phyloP scores from a whole-genome alignment of 495 filamentous ascomycete genomes.

The Lentithecium fluviatile region DNA sequence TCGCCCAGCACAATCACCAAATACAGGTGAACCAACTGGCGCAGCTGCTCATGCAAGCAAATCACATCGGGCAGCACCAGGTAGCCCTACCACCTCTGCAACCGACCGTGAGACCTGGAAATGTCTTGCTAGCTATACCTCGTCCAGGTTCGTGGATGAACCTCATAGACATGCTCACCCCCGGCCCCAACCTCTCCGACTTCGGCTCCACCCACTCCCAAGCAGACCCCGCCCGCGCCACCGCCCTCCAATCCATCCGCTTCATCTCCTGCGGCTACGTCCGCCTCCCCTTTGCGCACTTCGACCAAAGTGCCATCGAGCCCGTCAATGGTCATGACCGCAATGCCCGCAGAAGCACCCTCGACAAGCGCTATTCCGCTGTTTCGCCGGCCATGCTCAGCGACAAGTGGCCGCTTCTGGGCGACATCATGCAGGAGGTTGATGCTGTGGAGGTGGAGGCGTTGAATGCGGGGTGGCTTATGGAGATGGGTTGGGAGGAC shows the following conservation, averaged over 20 bases:
- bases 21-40: too few species aligned
- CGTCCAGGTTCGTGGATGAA: conserved; percentile 42
- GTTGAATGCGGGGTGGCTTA: conserved; percentile 34
- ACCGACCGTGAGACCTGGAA: conserved; percentile 3
- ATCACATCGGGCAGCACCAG: too few species aligned
- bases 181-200: conserved; percentile 34
- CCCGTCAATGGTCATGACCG: neutral
- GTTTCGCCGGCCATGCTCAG: conserved; percentile 30
- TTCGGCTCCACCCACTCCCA: conserved; percentile 12
- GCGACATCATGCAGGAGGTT: conserved; percentile 40
- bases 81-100: conserved; percentile 1
- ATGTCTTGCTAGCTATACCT: conserved; percentile 12
- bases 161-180: conserved; percentile 39
- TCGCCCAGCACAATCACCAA: too few species aligned
- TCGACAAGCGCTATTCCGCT: conserved; percentile 20
- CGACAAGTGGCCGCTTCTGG: conserved; percentile 29
- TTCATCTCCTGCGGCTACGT: conserved; percentile 43
- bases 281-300: conserved; percentile 21
- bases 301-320: conserved; percentile 36
- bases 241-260: conserved; percentile 21
- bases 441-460: conserved; percentile 31
- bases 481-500: conserved; percentile 39
- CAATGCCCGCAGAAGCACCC: conserved; percentile 19
- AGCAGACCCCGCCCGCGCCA: conserved; percentile 19
- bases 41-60: too few species aligned